These are phyloP conservation scores for Trifolium dubium DNA, from an alignment of 306 rosid genomes.

Conservation along the genomic window DNA sequence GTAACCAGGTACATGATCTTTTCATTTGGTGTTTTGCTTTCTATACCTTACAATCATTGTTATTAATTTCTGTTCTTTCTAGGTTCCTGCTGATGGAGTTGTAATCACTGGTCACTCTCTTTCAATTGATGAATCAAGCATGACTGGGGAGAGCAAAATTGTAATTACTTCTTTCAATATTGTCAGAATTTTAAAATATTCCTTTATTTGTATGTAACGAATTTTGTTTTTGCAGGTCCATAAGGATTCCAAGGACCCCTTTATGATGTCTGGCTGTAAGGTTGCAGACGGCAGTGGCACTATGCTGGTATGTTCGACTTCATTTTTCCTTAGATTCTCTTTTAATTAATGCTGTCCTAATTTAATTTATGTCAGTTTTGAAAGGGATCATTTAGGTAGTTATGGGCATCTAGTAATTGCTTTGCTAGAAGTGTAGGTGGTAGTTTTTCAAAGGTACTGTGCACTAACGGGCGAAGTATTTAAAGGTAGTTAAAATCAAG, in stretches of 20 bases:
- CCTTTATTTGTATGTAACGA: not conserved
- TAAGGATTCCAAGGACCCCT: slow-evolving; percentile 84
- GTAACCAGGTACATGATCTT: slow-evolving; percentile 67
- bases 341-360: not conserved
- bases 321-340: slow-evolving; percentile 9
- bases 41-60: slow-evolving; percentile 12
- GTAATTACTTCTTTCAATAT: slow-evolving; percentile 57
- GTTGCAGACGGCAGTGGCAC: slow-evolving; percentile 97
- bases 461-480: not conserved
- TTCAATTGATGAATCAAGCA: slow-evolving; percentile 91
- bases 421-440: slow-evolving; percentile 18
- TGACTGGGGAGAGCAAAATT: slow-evolving; percentile 98
- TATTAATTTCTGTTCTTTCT: slow-evolving; percentile 29
- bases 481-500: too few relatives aligned
- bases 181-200: not conserved
- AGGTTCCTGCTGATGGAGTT: slow-evolving; percentile 98
- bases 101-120: slow-evolving; percentile 83
- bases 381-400: slow-evolving; percentile 29
- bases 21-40: slow-evolving; percentile 29
- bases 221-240: slow-evolving; percentile 56
- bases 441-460: slow-evolving; percentile 2
- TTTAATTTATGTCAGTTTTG: slow-evolving; percentile 1
- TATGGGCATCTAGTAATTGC: slow-evolving; percentile 26
- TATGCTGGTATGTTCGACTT: slow-evolving; percentile 75
- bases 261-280: slow-evolving; percentile 97